phyloP scores from a whole-genome alignment of 1,139 yeast genomes.

The Saccharomyces hybrid region DNA sequence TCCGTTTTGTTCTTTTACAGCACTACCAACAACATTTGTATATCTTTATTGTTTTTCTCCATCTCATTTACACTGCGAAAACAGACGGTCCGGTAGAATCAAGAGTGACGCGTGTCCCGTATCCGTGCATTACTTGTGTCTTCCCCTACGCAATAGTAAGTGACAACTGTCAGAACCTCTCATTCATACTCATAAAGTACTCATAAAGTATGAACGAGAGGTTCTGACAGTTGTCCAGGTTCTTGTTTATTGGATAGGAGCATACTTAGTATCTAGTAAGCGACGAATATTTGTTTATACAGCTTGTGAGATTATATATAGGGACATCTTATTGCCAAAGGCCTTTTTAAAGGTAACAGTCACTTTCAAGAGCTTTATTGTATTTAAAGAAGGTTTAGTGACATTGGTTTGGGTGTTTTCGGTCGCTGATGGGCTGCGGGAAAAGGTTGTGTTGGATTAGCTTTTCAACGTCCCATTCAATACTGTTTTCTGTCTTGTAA shows the following conservation, averaged over 20 bases:
- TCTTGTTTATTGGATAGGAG: no score
- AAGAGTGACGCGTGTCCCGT: background rate
- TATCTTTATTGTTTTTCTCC: background rate
- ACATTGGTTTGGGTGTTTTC: slow-evolving; percentile 68
- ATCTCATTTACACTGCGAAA: background rate
- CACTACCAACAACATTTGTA: background rate
- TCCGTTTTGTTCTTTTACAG: background rate
- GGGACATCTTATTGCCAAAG: no score
- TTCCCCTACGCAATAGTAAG: background rate
- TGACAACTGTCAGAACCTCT: background rate
- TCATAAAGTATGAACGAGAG: no score
- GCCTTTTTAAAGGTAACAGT: background rate
- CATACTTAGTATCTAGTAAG: no score
- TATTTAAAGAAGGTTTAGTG: background rate
- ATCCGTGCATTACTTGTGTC: background rate
- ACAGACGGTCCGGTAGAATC: background rate
- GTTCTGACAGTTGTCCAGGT: no score
- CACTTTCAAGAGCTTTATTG: background rate
- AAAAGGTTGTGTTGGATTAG: slow-evolving; percentile 53
- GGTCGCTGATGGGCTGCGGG: slow-evolving; percentile 67
- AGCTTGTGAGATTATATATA: no score
- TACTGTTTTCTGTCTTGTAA: slow-evolving; percentile 76
- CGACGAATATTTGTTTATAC: no score
- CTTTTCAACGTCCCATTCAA: slow-evolving; percentile 78
- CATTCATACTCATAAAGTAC: background rate